These are phyloP conservation scores for Viola pubescens DNA, from an alignment of 441 rosid species.

Conservation along the genomic window DNA sequence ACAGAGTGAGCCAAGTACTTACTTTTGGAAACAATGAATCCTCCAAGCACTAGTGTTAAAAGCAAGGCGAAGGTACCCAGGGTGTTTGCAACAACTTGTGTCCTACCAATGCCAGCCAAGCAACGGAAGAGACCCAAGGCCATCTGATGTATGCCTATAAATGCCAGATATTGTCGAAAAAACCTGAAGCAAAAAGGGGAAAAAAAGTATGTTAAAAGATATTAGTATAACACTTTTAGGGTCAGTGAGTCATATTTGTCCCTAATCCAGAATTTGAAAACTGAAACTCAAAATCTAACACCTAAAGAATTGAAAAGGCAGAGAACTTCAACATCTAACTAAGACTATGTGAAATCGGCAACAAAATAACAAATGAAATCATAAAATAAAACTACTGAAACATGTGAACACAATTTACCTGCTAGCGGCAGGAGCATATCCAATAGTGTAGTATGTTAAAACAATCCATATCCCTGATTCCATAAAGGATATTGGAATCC, in stretches of 20 bases:
- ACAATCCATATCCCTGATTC: conserved; percentile 59
- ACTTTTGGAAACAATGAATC: conserved; percentile 76
- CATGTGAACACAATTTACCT: conserved; percentile 35
- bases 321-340: not conserved
- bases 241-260: not conserved
- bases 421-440: conserved; percentile 68
- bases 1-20: conserved; percentile 13
- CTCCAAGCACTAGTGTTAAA: conserved; percentile 73
- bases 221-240: not conserved
- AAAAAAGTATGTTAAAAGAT: conserved; percentile 11
- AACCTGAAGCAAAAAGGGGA: conserved; percentile 38
- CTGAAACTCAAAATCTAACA: not conserved
- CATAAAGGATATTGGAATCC: conserved; percentile 57
- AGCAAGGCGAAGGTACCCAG: conserved; percentile 61
- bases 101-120: conserved; percentile 80
- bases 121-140: conserved; percentile 82
- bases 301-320: no score
- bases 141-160: conserved; percentile 71
- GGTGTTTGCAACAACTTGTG: conserved; percentile 59
- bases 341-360: not conserved
- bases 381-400: not conserved
- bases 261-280: not conserved
- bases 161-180: conserved; percentile 67
- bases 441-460: conserved; percentile 64
- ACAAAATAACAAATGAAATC: not conserved